A percentile compares a stretch with the other conserved stretches of the same genome.
Conservation (phyloP, 306 rosid species). For the Cercis canadensis region DNA sequence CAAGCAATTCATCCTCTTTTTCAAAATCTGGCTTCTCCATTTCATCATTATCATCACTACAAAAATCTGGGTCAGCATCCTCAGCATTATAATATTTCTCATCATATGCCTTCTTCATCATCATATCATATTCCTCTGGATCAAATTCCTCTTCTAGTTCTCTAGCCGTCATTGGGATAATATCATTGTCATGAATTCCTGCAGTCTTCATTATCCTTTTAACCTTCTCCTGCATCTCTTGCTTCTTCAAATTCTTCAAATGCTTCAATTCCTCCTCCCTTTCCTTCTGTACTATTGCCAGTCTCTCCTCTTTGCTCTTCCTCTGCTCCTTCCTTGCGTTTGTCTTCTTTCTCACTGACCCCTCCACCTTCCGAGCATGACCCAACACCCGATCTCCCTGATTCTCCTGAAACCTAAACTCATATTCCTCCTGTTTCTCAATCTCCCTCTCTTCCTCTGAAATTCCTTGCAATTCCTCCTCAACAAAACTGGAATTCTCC, state of each 20-base stretch:
- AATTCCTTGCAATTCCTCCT: constrained; percentile 64
- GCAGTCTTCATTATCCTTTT: constrained; percentile 72
- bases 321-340: constrained; percentile 84
- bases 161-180: constrained; percentile 52
- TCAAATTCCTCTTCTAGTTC: constrained; percentile 87
- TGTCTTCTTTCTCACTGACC: constrained; percentile 83
- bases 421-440: constrained; percentile 81
- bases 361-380: constrained; percentile 72
- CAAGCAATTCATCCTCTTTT: constrained; percentile 84
- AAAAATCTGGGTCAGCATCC: constrained; percentile 63
- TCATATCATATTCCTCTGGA: constrained; percentile 81
- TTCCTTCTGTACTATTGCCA: constrained; percentile 76
- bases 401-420: constrained; percentile 82
- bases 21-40: constrained; percentile 84
- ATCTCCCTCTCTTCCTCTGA: constrained; percentile 76
- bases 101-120: constrained; percentile 80
- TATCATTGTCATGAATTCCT: constrained; percentile 65
- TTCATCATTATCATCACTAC: constrained; percentile 58
- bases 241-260: constrained; percentile 87
- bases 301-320: constrained; percentile 87
- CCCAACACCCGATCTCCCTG: constrained; percentile 75
- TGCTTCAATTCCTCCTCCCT: constrained; percentile 91
- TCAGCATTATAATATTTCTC: constrained; percentile 69
- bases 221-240: constrained; percentile 77
- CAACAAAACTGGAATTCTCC: constrained; percentile 41